These are phyloP conservation scores for Polyporus tsugae DNA, from an alignment of 1,284 basidiomycete species.

Conservation along the genomic window DNA sequence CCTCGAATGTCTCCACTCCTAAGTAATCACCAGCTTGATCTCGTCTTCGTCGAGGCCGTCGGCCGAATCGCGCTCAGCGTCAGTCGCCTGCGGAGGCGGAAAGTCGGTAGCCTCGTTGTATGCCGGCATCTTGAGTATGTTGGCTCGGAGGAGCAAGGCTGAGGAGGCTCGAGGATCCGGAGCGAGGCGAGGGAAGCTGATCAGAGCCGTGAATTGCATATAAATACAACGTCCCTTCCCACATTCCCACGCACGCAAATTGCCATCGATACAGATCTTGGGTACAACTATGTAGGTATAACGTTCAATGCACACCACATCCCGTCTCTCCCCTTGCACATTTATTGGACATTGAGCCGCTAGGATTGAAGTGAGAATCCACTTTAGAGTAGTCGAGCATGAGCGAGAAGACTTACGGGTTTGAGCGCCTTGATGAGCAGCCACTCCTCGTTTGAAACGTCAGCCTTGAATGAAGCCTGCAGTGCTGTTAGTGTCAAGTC, in stretches of 20 bases:
- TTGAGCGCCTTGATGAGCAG: slow-evolving; percentile 93
- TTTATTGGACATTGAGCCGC: slow-evolving; percentile 58
- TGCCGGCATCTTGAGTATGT: slow-evolving; percentile 30
- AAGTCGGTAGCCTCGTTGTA: slow-evolving; percentile 30
- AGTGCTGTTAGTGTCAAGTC: slow-evolving; percentile 21
- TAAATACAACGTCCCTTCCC: slow-evolving; percentile 42
- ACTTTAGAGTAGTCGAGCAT: not conserved
- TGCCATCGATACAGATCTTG: slow-evolving; percentile 28
- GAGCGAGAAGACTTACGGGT: slow-evolving; percentile 58
- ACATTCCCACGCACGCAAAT: slow-evolving; percentile 26
- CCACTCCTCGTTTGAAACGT: slow-evolving; percentile 95
- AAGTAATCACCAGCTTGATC: slow-evolving; percentile 66
- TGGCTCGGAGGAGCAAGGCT: not conserved
- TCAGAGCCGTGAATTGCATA: slow-evolving; percentile 26
- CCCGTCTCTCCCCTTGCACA: not conserved
- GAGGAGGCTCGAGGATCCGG: too few species aligned
- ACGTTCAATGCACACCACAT: not conserved
- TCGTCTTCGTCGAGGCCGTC: slow-evolving; percentile 55
- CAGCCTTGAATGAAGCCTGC: slow-evolving; percentile 87
- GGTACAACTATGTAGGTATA: slow-evolving; percentile 3
- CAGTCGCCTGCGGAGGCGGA: slow-evolving; percentile 23
- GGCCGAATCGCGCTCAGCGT: slow-evolving; percentile 41
- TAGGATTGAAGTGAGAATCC: slow-evolving; percentile 33
- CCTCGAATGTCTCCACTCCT: slow-evolving; percentile 30
- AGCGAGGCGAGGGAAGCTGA: slow-evolving; percentile 19